Base-by-base conservation (phyloP, 2,329 filamentous ascomycete species). In the Blastomyces parvus region DNA sequence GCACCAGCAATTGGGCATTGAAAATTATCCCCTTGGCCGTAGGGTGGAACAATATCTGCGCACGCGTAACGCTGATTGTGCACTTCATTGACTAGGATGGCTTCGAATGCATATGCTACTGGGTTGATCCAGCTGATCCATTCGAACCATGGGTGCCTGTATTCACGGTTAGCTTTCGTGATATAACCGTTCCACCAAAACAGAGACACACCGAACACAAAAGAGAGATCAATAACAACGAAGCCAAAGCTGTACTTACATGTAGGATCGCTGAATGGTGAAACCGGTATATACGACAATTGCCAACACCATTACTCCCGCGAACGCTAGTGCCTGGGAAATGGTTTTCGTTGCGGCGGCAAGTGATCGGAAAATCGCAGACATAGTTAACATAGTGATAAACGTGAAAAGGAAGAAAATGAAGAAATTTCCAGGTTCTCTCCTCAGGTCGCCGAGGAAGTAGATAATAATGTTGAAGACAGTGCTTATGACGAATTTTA, bases 401-500 rank as follows among this genome's bases (percentile, higher is more conserved):
- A 84, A 86, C 0, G 84, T 81, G 65, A 88, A 84, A 0, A 88
- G 73, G 64, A 84, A 82, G 68, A 84, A 83, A 62, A 87, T 86
- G 71, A 87, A 89, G 72, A 88, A 89, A 46, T 74, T 71, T 33
- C 72, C 70, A 46, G 75, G 66, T 66, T 74, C 69, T 63, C 73
- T 74, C 66, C 70, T 69, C 60, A 97, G 78, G 64, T 91, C 89
- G 0, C 89, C 88, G 82, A 97, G 86, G 75, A 96, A 96, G 78
- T 96, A 96, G 7, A 96, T 78, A 0, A 86, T 82, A 33, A 92
- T 64, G 73, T 96, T 95, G 81, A 96, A 96, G 1, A 85, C 76
- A 64, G 92, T 82, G 1, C 85, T 78, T 67, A 91, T 91, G 25
- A 78, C 59, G 25, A 96, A 78, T 74, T 94, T 96, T 76, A 91